These are phyloP conservation scores for Saccharum hybrid DNA, from an alignment of 202 grass and related monocot species.

Conservation along the genomic window DNA sequence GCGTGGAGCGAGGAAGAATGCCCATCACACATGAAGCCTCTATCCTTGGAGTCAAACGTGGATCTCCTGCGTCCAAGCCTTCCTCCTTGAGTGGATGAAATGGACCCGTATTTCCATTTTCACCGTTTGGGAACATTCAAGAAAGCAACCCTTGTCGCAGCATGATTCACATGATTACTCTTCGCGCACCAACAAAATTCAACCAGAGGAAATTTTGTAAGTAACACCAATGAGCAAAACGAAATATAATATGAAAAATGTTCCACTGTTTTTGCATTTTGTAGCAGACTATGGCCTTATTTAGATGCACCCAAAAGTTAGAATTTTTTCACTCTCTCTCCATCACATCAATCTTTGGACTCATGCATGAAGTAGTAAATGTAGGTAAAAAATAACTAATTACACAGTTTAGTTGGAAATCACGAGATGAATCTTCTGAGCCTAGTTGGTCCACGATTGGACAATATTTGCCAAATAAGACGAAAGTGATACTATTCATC, in stretches of 20 bases:
- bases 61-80: conserved; percentile 56
- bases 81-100: conserved; percentile 54
- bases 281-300: too few relatives aligned
- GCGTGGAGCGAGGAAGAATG: conserved; percentile 3
- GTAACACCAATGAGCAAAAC: too few relatives aligned
- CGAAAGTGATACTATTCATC: too few relatives aligned
- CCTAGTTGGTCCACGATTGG: too few relatives aligned
- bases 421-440: too few relatives aligned
- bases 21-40: conserved; percentile 42
- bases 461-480: too few relatives aligned
- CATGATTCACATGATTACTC: conserved; percentile 40
- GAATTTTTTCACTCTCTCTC: too few relatives aligned
- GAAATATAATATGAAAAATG: not conserved
- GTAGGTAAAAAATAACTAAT: too few relatives aligned
- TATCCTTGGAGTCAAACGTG: conserved; percentile 52
- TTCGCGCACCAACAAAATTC: not conserved
- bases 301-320: too few relatives aligned
- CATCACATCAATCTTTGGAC: too few relatives aligned
- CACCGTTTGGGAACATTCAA: conserved; percentile 51
- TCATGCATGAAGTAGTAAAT: too few relatives aligned
- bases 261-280: not conserved
- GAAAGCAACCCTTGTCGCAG: conserved; percentile 39
- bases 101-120: conserved; percentile 33
- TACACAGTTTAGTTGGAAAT: too few relatives aligned
- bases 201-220: not conserved